Evolutionary conservation across 2,329 filamentous ascomycete species (phyloP), one percentile per base, ranked within the genome.

Genomic region (Colletotrichum liriopes): DNA sequence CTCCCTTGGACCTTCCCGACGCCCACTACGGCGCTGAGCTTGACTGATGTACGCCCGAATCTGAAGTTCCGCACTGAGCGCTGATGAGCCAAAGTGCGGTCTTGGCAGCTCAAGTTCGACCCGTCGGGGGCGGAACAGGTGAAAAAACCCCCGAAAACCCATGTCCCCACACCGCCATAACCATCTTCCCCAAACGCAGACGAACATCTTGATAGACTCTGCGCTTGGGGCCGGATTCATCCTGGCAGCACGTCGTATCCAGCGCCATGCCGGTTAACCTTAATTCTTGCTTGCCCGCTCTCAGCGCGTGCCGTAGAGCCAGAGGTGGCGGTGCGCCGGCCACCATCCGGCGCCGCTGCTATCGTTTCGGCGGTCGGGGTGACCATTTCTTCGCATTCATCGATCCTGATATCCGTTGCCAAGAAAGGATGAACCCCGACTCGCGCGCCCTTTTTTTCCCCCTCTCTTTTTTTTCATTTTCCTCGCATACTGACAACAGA

Each of bases 351-450:
- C 4, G 47, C 47, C 47, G 14, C 8, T 29, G 23, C 12, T 39
- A 47, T n/a, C 23, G 32, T 67, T 49, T 12, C 29, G 14, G 56
- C 58, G 20, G 58, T 20, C 45, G 29, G 32, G 55, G 43, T 26
- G 16, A 51, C 59, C 59, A 37, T 35, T 14, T 18, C 32, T 37
- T 20, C 20, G 29, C 49, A 39, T 47, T 47, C 18, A 20, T 16
- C n/a, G 18, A 12, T 43, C 63, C 37, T 41, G 59, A 23, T 51
- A 29, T 29, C 26, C 52, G 12, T 35, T 47, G 47, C 18, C 26
- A 45, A 62, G 68, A 62, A 67, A 61, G 54, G 63, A 71, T 56
- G 56, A 62, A 71, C 68, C 18, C 39, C 56, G 56, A 71, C 39
- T 71, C 63, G 63, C 63, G 67, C 58, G 29, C 18, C 37, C 55